These are phyloP conservation scores for Aspergillus sp. DNA, from an alignment of 2,329 filamentous ascomycete genomes.

Conservation along the genomic window DNA sequence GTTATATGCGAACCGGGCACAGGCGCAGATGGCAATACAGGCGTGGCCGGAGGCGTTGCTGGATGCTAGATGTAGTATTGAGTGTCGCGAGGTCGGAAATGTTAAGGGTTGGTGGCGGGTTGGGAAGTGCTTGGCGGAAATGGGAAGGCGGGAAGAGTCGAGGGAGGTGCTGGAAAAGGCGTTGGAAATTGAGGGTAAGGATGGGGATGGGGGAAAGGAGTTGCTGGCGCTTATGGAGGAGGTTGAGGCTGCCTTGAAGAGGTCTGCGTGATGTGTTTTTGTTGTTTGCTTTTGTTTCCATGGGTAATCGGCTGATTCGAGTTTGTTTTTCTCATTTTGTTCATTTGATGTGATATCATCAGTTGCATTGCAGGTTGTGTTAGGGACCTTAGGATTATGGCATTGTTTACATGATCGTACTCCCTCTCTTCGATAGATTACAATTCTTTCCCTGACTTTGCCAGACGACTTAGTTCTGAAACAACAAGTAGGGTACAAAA, in stretches of 20 bases:
- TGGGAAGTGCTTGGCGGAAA: slow-evolving; percentile 79
- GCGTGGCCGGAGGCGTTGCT: slow-evolving; percentile 78
- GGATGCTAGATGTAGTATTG: slow-evolving; percentile 81
- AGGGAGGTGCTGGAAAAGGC: slow-evolving; percentile 66
- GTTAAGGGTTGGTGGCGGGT: slow-evolving; percentile 91
- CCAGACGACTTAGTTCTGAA: too few relatives aligned
- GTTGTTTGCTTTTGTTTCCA: neutral
- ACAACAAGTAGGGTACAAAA: too few relatives aligned
- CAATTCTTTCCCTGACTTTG: too few relatives aligned
- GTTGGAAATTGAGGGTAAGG: slow-evolving; percentile 69
- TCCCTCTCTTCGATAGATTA: too few relatives aligned
- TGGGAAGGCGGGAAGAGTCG: slow-evolving; percentile 79
- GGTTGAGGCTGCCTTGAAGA: slow-evolving; percentile 56
- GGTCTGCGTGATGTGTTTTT: slow-evolving; percentile 1
- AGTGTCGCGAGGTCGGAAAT: slow-evolving; percentile 78
- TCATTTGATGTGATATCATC: neutral
- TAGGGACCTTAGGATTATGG: too few relatives aligned
- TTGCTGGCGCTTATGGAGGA: slow-evolving; percentile 53
- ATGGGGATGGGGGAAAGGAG: slow-evolving; percentile 42
- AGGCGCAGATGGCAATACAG: slow-evolving; percentile 76
- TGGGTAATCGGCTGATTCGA: neutral
- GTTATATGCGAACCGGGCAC: slow-evolving; percentile 78
- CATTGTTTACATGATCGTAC: too few relatives aligned
- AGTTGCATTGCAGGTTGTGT: too few relatives aligned
- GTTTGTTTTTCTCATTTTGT: neutral